Evolutionary conservation across 2,329 filamentous ascomycete genomes (phyloP), one percentile per base, ranked within the genome.

Genomic region (Tolypocladium guangdongense): DNA sequence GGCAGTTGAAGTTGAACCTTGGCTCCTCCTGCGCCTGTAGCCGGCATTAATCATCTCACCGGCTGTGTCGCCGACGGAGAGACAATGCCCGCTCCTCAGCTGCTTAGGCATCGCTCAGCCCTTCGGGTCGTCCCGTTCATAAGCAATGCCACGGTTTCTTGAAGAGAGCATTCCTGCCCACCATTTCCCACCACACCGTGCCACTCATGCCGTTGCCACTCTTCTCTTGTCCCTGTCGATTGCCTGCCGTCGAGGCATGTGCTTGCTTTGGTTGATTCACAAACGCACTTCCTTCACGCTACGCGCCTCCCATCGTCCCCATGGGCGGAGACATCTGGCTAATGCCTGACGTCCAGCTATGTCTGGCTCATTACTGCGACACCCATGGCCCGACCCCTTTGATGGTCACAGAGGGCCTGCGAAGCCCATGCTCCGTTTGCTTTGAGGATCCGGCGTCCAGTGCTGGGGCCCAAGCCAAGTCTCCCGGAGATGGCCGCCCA

Each of bases 301-400:
- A 2, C 41, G 7, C 16, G 24, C 27, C 41, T 8, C 32, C 4
- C 47, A 45, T 52, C 50, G 32, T 53, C 49, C 59, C 52, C 53
- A 68, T 69, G 66, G 62, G 59, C 52, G 61, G 39, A 60, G 57
- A 57, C 60, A 55, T 54, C 49, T 52, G 55, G 61, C 69, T 71
- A 64, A 71, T 66, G 53, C 57, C 61, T 24, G 55, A 58, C 56
- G 54, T 81, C 55, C 78, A 86, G 83, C 71, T 86, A 64, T 85
- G 82, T 66, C 75, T 87, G 61, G 83, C 83, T 62, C 83, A 86
- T 66, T 86, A 86, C 65, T 87, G 83, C 74, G 83, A 87, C 66
- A 75, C 81, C 57, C 83, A 87, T 69, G 83, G 83, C 57, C 83
- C 83, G 49, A 86, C 83, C 48, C 83, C 83, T 50, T 68, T 87